These are phyloP conservation scores for Sporothrix globosa DNA, from an alignment of 2,329 filamentous ascomycete species.

Conservation along the genomic window DNA sequence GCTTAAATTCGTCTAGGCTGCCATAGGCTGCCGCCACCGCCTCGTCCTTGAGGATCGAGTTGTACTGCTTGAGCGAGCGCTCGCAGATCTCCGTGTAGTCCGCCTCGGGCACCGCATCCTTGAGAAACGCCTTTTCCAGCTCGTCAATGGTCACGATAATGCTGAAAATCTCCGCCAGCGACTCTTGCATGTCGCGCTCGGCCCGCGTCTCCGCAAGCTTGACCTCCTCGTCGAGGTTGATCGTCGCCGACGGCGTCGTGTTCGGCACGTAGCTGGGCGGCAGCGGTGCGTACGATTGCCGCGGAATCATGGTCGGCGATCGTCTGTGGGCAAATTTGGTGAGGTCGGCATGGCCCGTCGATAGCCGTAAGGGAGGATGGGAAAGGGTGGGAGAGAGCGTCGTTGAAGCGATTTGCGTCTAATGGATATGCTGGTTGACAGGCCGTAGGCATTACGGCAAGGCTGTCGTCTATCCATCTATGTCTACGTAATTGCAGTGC, in stretches of 20 bases:
- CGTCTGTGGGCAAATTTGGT: neutral
- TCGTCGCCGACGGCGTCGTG: constrained; percentile 78
- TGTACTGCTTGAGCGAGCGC: constrained; percentile 92
- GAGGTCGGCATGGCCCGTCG: constrained; percentile 14
- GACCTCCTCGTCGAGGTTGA: constrained; percentile 93
- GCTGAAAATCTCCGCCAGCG: constrained; percentile 94
- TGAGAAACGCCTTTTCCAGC: constrained; percentile 93
- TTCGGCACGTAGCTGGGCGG: constrained; percentile 91
- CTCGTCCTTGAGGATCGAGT: constrained; percentile 88
- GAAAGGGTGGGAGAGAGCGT: neutral
- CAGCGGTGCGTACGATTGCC: constrained; percentile 82
- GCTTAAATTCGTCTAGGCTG: constrained; percentile 87
- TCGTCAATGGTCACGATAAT: constrained; percentile 96
- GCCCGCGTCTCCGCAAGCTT: constrained; percentile 84
- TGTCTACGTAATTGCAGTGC: neutral
- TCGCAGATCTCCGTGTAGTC: constrained; percentile 98
- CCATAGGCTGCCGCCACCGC: constrained; percentile 86
- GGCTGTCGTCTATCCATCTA: neutral
- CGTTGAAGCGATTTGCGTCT: neutral
- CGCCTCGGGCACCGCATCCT: constrained; percentile 86
- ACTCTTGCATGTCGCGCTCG: constrained; percentile 92
- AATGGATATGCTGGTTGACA: too few relatives aligned
- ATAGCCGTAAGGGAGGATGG: neutral
- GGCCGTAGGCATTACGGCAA: neutral
- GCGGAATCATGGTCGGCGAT: constrained; percentile 55